Conservation (phyloP, 169 alveolate species). For the Blepharisma undulans region DNA sequence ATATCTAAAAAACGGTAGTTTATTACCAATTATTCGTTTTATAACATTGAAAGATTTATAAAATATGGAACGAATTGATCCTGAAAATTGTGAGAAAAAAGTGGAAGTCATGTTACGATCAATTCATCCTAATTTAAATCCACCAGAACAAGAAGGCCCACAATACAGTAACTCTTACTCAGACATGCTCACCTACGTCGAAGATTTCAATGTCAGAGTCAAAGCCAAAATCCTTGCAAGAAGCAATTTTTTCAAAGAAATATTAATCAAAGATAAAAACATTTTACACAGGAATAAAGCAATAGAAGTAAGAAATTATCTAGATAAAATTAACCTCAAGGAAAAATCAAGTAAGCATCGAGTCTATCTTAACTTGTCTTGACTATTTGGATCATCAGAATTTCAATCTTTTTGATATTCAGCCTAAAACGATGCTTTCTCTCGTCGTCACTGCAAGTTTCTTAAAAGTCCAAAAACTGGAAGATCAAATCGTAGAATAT, state of each 20-base stretch:
- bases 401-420: neutral
- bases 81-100: slow-evolving; percentile 11
- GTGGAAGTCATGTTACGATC: slow-evolving; percentile 16
- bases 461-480: neutral
- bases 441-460: slow-evolving; percentile 39
- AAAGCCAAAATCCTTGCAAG: neutral
- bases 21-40: neutral
- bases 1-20: no score
- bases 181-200: slow-evolving; percentile 11
- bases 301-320: slow-evolving; percentile 1
- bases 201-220: slow-evolving; percentile 26
- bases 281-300: slow-evolving; percentile 14
- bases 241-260: neutral
- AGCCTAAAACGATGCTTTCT: slow-evolving; percentile 17
- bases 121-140: slow-evolving; percentile 33
- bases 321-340: slow-evolving; percentile 27
- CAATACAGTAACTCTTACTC: neutral
- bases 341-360: slow-evolving; percentile 36
- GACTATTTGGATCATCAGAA: slow-evolving; percentile 31
- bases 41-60: neutral
- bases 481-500: neutral
- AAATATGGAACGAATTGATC: neutral
- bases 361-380: slow-evolving; percentile 4
- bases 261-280: neutral
- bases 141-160: slow-evolving; percentile 22